Evolutionary conservation across 176 grass and related monocot genomes (phyloP), one percentile per base, ranked within the genome.

Genomic region (Poa pratensis): DNA sequence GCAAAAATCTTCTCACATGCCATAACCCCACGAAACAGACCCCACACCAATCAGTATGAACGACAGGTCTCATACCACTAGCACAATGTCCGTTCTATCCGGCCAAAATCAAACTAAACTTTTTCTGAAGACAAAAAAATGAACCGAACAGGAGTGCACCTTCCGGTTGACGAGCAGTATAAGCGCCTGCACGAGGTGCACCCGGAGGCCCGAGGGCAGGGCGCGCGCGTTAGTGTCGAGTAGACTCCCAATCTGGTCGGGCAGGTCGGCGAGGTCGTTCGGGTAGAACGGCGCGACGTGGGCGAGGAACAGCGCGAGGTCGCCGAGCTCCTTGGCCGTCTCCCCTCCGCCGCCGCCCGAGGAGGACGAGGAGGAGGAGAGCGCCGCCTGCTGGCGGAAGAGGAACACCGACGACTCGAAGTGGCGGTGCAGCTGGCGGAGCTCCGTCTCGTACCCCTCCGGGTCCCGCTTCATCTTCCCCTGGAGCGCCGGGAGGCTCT

Each of bases 381-480:
- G 89, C 19, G 92, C 89, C 0, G 95, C 80, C 78, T 98, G 91
- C 85, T 92, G 83, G 61, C 45, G 83, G 82, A 94, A 98, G 63
- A 98, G 91, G 73, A 87, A 83, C 55, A 94, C 91, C 40, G 93
- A 98, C 6, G 96, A 95, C 77, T 95, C 91, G 86, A 98, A 95
- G 89, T 94, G 93, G 85, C 96, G 91, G 76, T 77, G 83, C 3
- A 94, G 87, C 69, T 95, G 91, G 3, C 85, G 76, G 20, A 98
- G 85, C 84, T 98, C 96, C 60, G 86, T 84, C 75, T 89, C 91
- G 93, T 98, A 98, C 48, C 93, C 93, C 58, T 91, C 91, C 24
- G 96, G 96, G 77, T 95, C 93, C 51, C 91, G 84, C 86, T 98
- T 98, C 93, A 98, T 98, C 93, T 94, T 98, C 7, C 88, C 91